Percentiles rank a stretch among this genome's conserved stretches.
Evolutionary conservation across 108 stramenopile genomes (phyloP).

Genomic region (Cyclostephanos tholiformis): DNA sequence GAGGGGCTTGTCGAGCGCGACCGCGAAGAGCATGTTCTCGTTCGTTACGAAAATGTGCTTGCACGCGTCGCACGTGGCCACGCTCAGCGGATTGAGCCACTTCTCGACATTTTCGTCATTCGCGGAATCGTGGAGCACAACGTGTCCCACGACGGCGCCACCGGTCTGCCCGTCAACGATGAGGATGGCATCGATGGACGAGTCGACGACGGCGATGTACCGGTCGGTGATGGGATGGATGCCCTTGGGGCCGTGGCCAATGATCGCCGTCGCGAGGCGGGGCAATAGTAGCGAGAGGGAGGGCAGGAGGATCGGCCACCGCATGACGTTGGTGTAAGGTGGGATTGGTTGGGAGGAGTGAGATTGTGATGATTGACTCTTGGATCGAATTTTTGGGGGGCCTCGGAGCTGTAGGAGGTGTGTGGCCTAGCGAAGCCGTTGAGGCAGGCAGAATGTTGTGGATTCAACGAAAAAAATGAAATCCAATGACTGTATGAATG

Average conservation of each 20-base stretch:
- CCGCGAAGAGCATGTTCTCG: conserved; percentile 20
- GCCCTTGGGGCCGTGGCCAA: conserved; percentile 37
- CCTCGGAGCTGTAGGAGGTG: no score
- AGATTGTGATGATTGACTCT: neutral
- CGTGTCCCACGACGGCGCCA: conserved; percentile 47
- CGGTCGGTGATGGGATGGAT: conserved; percentile 46
- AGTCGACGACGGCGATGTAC: conserved; percentile 46
- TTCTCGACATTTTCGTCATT: conserved; percentile 2
- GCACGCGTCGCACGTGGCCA: conserved; percentile 39
- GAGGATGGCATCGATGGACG: conserved; percentile 46
- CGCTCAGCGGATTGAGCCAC: conserved; percentile 41
- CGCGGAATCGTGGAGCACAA: conserved; percentile 27
- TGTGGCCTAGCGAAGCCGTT: neutral
- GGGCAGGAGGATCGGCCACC: conserved; percentile 14
- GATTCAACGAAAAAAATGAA: no score
- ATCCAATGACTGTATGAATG: no score
- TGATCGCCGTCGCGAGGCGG: neutral
- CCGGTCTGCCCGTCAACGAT: conserved; percentile 42
- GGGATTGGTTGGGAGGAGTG: neutral
- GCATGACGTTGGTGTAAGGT: neutral
- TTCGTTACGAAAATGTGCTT: conserved; percentile 32
- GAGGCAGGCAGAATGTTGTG: no score
- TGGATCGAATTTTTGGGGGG: neutral
- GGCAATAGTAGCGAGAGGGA: conserved; percentile 27
- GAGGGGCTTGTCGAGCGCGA: conserved; percentile 28